Conservation (phyloP, 371 early-diverging fungal species). For the Circinella umbellata region DNA sequence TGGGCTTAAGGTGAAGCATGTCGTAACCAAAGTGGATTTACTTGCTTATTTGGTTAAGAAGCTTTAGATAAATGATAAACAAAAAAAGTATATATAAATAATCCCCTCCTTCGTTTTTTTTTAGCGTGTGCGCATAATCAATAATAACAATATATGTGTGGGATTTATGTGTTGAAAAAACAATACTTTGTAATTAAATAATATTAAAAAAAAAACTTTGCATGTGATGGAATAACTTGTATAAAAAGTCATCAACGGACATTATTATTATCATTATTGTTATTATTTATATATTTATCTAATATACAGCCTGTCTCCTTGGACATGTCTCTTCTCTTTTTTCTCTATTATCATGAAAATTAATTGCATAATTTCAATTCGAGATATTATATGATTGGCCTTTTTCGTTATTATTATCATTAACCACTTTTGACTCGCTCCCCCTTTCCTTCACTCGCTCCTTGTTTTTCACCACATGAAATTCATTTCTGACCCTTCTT, state of each 20-base stretch:
- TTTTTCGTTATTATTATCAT: neutral
- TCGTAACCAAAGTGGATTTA: constrained; percentile 92
- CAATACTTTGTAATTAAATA: neutral
- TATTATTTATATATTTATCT: no score
- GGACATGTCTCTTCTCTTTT: no score
- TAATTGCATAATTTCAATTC: no score
- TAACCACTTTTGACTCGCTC: no score
- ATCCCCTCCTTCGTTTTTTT: no score
- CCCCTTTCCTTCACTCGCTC: neutral
- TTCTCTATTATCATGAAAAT: neutral
- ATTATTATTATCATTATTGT: neutral
- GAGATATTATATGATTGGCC: neutral
- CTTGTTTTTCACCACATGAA: constrained; percentile 6
- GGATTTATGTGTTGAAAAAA: neutral
- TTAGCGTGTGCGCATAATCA: neutral
- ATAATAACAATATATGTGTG: neutral
- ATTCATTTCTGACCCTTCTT: neutral
- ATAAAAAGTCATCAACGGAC: neutral
- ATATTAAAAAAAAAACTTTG: neutral
- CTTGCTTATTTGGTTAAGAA: constrained; percentile 77
- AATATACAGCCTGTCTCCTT: no score
- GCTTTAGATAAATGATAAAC: constrained; percentile 6
- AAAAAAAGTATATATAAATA: no score
- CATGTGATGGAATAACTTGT: neutral
- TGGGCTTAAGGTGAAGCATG: constrained; percentile 75